Evolutionary conservation across 2,329 filamentous ascomycete species (phyloP), one percentile per base, ranked within the genome.

Genomic region (Lanzia echinophila): DNA sequence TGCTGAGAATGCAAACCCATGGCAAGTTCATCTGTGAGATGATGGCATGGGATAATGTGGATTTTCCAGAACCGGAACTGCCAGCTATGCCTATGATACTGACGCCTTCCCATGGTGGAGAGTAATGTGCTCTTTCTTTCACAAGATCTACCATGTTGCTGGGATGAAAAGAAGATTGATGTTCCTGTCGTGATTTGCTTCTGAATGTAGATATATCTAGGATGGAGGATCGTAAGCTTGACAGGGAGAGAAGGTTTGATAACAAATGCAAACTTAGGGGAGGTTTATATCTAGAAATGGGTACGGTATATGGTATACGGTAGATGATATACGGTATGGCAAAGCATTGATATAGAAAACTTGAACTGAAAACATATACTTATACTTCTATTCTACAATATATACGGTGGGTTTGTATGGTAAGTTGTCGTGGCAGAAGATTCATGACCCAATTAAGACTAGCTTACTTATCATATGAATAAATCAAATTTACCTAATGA

Each of bases 1-100:
- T 97, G 41, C 91, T 95, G 64, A 99, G 73, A 71, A 99, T 96
- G 47, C 96, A 91, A 58, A 99, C 94, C 92, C 94, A 99, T 54
- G 94, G 94, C 60, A 99, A 75, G 71, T 94, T 96, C 64, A 99
- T 75, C 65, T 88, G 86, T 64, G 82, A 86, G 60, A 97, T 88
- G 63, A 99, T 96, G 60, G 92, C 90, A 68, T 95, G 82, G 32
- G 94, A 91, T 51, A 99, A 75, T 6, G 91, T 96, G 6, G 92
- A 96, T 76, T 99, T 99, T 55, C 92, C 75, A 24, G 92, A 97
- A 41, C 94, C 94, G 28, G 92, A 97, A 71, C 89, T 94, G 36
- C 94, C 94, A 60, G 94, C 92, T 64, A 99, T 87, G 48, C 90
- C 94, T 69, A 99, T 96, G 65, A 99, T 96, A 73, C 88, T 92